These are phyloP conservation scores for Tagetes patula DNA, from an alignment of 129 eudicot genomes.

Conservation along the genomic window DNA sequence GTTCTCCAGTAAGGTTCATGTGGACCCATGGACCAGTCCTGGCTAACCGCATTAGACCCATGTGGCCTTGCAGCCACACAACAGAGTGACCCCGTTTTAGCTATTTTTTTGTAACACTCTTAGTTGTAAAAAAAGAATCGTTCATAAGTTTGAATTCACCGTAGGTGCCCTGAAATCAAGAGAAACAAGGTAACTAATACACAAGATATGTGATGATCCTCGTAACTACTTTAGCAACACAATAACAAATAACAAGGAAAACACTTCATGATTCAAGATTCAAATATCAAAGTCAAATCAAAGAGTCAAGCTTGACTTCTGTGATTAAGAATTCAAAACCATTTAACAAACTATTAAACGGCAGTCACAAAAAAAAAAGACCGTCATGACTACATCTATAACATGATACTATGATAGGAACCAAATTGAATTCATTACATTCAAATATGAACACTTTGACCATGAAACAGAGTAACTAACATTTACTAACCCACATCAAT, in stretches of 20 bases:
- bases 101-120: conserved; percentile 45
- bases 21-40: conserved; percentile 88
- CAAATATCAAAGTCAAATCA: conserved; percentile 6
- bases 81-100: conserved; percentile 96
- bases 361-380: too few species aligned
- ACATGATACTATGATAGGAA: background rate
- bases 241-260: background rate
- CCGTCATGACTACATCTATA: too few species aligned
- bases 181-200: background rate
- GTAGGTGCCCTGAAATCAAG: conserved; percentile 8
- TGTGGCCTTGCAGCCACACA: conserved; percentile 99
- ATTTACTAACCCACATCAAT: too few species aligned
- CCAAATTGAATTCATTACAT: conserved; percentile 9
- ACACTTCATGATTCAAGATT: background rate
- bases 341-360: background rate
- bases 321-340: background rate
- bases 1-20: conserved; percentile 92
- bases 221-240: background rate
- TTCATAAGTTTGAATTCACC: conserved; percentile 11
- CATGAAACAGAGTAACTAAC: too few species aligned
- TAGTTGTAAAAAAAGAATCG: background rate
- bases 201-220: background rate
- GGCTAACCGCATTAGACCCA: conserved; percentile 73
- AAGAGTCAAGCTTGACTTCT: conserved; percentile 25
- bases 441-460: background rate